Conservation (phyloP, 2,329 filamentous ascomycete genomes). For the Lasiodiplodia theobromae region DNA sequence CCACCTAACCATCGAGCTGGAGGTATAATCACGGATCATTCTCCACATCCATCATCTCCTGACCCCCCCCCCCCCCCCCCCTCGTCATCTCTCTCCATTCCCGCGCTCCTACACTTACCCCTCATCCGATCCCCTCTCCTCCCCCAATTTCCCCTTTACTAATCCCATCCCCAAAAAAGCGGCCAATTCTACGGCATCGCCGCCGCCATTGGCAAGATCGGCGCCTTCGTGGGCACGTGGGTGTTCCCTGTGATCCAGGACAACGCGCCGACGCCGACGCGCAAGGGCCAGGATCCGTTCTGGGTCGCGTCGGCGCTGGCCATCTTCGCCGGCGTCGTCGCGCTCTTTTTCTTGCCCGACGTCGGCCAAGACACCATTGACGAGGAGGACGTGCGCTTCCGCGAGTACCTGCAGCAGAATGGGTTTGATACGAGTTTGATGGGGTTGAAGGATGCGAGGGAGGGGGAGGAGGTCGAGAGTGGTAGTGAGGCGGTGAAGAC, state of each 20-base stretch:
- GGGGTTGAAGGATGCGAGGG: constrained; percentile 6
- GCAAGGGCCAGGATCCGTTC: constrained; percentile 83
- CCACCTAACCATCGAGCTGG: too few relatives aligned
- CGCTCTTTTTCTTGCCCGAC: constrained; percentile 73
- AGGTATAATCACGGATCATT: too few relatives aligned
- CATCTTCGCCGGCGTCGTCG: constrained; percentile 73
- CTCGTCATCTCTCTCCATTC: too few relatives aligned
- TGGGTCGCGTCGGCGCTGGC: constrained; percentile 82
- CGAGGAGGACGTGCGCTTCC: constrained; percentile 77
- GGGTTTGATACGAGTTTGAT: constrained; percentile 22
- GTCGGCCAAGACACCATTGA: constrained; percentile 86
- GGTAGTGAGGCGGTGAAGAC: background rate
- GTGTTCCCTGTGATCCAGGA: constrained; percentile 72
- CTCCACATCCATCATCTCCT: too few relatives aligned
- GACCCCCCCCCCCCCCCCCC: too few relatives aligned
- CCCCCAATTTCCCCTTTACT: background rate
- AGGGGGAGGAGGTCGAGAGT: background rate
- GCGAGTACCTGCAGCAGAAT: constrained; percentile 66
- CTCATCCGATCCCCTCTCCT: background rate
- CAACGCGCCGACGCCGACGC: constrained; percentile 42
- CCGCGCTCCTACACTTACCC: too few relatives aligned
- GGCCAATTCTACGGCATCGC: constrained; percentile 77
- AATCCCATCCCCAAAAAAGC: constrained; percentile 43
- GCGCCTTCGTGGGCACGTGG: constrained; percentile 85
- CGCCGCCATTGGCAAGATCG: constrained; percentile 76